Percentiles rank a stretch among this genome's conserved stretches.
Conservation (phyloP, 2,329 filamentous ascomycete genomes). For the Penicillium sp. region DNA sequence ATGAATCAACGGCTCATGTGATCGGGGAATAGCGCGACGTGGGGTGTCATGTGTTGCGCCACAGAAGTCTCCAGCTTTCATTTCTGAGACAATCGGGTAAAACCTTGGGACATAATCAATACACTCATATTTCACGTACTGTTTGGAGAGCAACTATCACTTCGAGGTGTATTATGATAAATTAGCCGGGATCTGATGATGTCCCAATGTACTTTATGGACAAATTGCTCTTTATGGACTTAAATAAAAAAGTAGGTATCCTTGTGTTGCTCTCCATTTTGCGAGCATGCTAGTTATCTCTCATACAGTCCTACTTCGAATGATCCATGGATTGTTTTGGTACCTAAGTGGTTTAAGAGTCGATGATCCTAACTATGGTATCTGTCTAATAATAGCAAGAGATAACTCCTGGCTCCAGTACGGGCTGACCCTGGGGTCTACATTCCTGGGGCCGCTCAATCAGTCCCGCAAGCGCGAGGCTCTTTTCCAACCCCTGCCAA, state of each 20-base stretch:
- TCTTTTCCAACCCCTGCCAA: not conserved
- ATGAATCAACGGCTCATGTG: constrained; percentile 1
- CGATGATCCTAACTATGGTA: too few species aligned
- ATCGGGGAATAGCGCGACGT: not conserved
- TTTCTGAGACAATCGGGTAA: not conserved
- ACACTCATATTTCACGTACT: not conserved
- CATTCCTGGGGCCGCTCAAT: not conserved
- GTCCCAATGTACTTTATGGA: too few species aligned
- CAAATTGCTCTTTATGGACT: not conserved
- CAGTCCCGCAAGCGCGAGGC: not conserved
- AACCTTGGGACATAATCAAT: not conserved
- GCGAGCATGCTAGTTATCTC: too few species aligned
- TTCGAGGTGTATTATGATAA: not conserved
- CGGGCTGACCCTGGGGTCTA: too few species aligned
- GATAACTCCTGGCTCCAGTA: too few species aligned
- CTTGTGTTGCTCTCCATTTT: too few species aligned
- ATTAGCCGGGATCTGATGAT: not conserved
- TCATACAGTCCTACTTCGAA: too few species aligned
- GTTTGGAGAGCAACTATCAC: not conserved
- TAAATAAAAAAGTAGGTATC: not conserved
- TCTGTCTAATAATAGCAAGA: too few species aligned
- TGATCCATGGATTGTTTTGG: too few species aligned
- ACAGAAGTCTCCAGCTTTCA: not conserved
- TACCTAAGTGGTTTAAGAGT: too few species aligned
- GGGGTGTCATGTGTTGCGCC: not conserved